These are phyloP conservation scores for Scutellaria galericulata DNA, from an alignment of 257 asterid genomes.

Conservation along the genomic window DNA sequence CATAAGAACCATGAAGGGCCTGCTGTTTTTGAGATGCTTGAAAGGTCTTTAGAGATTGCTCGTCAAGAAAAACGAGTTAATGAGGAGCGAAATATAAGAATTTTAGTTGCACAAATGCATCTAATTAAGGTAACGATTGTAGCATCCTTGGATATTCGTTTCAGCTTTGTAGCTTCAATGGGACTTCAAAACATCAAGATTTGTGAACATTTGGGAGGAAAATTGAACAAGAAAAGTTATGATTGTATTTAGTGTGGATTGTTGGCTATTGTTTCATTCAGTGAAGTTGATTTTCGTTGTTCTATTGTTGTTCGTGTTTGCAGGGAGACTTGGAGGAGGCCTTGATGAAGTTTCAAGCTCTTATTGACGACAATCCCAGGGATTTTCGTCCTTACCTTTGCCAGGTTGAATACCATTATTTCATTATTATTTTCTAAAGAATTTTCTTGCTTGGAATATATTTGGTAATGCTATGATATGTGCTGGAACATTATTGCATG, in stretches of 20 bases:
- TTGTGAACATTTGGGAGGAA: background rate
- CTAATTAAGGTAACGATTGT: conserved; percentile 60
- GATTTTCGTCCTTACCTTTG: conserved; percentile 93
- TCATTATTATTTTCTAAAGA: background rate
- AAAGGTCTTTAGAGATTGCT: conserved; percentile 71
- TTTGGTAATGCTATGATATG: background rate
- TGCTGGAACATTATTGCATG: background rate
- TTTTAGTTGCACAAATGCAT: conserved; percentile 88
- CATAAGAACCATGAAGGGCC: conserved; percentile 85
- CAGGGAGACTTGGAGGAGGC: conserved; percentile 93
- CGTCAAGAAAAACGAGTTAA: conserved; percentile 56
- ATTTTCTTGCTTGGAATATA: background rate
- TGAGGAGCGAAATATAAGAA: conserved; percentile 80
- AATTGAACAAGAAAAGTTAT: background rate
- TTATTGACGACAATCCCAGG: conserved; percentile 85
- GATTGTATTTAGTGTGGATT: background rate
- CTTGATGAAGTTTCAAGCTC: conserved; percentile 63
- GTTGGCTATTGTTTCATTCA: background rate
- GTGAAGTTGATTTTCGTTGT: background rate
- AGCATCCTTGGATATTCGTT: conserved; percentile 19
- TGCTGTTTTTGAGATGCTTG: conserved; percentile 83
- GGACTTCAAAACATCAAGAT: conserved; percentile 17
- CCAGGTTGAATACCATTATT: conserved; percentile 56
- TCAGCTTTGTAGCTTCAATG: background rate
- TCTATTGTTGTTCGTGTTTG: conserved; percentile 26